Conservation (phyloP, 1,284 basidiomycete species). For the Microbotryum lychnidis-dioicae region DNA sequence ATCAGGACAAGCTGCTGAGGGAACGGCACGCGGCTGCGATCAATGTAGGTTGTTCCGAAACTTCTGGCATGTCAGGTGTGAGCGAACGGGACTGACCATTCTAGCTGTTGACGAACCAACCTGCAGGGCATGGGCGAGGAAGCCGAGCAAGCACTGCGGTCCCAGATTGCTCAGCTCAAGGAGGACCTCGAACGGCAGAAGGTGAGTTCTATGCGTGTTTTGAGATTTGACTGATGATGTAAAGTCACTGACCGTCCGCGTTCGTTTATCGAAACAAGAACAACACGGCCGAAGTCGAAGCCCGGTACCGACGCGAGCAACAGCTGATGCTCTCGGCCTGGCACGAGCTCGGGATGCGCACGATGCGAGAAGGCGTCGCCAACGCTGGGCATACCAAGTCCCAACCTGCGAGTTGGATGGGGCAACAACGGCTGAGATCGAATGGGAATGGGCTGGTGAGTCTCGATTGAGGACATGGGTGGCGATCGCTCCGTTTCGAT, state of each 20-base stretch:
- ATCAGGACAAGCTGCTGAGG: conserved; percentile 76
- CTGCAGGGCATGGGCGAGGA: conserved; percentile 57
- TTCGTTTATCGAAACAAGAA: conserved; percentile 2
- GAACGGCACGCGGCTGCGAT: conserved; percentile 53
- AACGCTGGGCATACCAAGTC: conserved; percentile 33
- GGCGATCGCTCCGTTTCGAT: no score
- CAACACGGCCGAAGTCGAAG: conserved; percentile 49
- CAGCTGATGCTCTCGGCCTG: conserved; percentile 67
- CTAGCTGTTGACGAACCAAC: no score
- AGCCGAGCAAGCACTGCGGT: conserved; percentile 57
- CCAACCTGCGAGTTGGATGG: conserved; percentile 52
- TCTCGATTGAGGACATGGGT: not conserved
- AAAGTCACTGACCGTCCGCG: not conserved
- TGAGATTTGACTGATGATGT: rapidly evolving
- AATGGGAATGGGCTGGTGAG: conserved; percentile 17
- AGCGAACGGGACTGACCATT: no score
- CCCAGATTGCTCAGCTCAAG: conserved; percentile 61
- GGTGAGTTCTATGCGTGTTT: conserved; percentile 41
- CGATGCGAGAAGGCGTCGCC: conserved; percentile 49
- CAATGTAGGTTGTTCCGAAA: conserved; percentile 20
- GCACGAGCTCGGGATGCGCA: conserved; percentile 60
- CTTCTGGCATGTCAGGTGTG: not conserved
- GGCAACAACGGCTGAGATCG: conserved; percentile 49
- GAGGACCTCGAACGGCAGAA: conserved; percentile 59
- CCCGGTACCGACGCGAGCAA: conserved; percentile 64